phyloP scores from a whole-genome alignment of 306 rosid species.

The Prunus mira region DNA sequence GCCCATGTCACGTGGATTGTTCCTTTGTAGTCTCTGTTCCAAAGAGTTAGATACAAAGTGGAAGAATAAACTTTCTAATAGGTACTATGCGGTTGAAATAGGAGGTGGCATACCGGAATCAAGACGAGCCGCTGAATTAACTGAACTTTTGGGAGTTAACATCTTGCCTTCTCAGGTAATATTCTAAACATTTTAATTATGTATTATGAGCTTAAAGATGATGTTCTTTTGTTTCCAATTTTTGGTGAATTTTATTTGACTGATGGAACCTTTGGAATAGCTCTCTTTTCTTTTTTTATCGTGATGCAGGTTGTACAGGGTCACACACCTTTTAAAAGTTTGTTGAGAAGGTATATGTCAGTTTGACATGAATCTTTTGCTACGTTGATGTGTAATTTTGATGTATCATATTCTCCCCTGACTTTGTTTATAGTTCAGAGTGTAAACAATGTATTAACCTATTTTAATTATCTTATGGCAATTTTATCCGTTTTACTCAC shows the following conservation, averaged over 20 bases:
- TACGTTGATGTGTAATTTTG: neutral
- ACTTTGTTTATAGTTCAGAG: neutral
- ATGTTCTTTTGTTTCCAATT: neutral
- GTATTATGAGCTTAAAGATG: neutral
- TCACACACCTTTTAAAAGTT: conserved; percentile 29
- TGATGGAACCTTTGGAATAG: conserved; percentile 26
- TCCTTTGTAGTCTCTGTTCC: neutral
- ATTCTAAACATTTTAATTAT: neutral
- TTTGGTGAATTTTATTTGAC: conserved; percentile 9
- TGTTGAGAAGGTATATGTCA: conserved; percentile 26
- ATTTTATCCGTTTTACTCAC: conserved; percentile 4
- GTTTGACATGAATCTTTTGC: neutral
- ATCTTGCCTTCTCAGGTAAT: conserved; percentile 35
- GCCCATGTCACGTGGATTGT: neutral
- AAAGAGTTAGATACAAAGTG: neutral
- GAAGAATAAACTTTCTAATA: neutral
- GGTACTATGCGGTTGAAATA: neutral
- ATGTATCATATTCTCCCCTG: neutral
- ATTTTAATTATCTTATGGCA: neutral
- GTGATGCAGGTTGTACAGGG: conserved; percentile 37
- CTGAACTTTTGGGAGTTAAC: conserved; percentile 29
- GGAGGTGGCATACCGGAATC: conserved; percentile 39
- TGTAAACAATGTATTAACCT: neutral
- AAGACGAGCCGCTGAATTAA: conserved; percentile 29
- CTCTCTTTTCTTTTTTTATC: conserved; percentile 17